A percentile compares a stretch with the other conserved stretches of the same genome.
Evolutionary conservation across 768 basidiomycete genomes (phyloP).

Genomic region (Coprinellus aureogranulatus): DNA sequence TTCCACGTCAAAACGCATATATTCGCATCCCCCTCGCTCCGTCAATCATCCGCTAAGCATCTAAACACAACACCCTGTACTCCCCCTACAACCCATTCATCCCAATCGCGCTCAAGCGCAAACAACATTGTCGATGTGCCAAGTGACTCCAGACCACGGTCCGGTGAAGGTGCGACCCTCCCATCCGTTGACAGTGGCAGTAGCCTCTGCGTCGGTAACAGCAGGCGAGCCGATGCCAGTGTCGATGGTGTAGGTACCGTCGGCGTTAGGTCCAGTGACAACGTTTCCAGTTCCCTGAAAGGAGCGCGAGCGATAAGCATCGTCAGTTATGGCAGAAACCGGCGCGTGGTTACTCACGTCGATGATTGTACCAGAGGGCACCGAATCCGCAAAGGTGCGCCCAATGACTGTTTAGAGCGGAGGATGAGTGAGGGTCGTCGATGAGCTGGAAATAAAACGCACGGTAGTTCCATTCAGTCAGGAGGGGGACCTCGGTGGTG

Average conservation of each 20-base stretch:
- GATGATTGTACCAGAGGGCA: not conserved
- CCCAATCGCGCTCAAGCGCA: too few species aligned
- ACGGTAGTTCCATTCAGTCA: not conserved
- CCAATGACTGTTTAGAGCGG: not conserved
- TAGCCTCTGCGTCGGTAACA: not conserved
- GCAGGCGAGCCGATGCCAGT: too few species aligned
- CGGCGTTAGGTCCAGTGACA: not conserved
- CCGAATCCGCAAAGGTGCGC: not conserved
- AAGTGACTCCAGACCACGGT: not conserved
- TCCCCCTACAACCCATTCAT: too few species aligned
- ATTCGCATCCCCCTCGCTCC: too few species aligned
- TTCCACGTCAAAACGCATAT: too few species aligned
- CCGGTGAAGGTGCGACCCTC: not conserved
- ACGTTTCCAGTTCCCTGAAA: not conserved
- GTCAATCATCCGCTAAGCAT: too few species aligned
- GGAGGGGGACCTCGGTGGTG: not conserved
- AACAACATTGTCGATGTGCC: not conserved
- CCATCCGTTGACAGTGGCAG: not conserved
- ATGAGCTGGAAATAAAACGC: not conserved
- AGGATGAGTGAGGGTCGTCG: too few species aligned
- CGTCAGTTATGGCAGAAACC: too few species aligned
- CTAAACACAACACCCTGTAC: too few species aligned
- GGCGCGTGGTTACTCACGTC: not conserved
- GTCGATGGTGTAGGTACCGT: not conserved
- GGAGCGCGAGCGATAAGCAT: too few species aligned